Evolutionary conservation across 345 rosid species (phyloP).

Genomic region (Ricinus communis): DNA sequence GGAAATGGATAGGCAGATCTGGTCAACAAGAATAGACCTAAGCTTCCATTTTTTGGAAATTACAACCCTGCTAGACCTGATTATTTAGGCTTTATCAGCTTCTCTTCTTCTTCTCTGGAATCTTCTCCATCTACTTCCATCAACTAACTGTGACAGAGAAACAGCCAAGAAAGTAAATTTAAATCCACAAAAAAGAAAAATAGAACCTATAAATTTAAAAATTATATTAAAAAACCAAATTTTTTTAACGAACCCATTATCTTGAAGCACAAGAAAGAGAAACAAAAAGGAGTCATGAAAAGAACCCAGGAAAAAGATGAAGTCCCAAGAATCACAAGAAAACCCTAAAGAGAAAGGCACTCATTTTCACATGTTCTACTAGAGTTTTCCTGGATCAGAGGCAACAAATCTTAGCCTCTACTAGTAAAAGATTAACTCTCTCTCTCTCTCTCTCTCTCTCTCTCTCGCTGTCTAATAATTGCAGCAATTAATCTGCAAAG

Average conservation of each 20-base stretch:
- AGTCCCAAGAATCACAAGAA: conserved; percentile 52
- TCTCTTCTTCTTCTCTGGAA: conserved; percentile 35
- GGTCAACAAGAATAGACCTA: conserved; percentile 43
- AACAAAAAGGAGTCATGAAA: conserved; percentile 43
- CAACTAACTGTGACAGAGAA: conserved; percentile 33
- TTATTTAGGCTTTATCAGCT: conserved; percentile 19
- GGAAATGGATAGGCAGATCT: conserved; percentile 41
- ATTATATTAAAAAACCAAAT: conserved; percentile 19
- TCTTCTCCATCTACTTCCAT: conserved; percentile 45
- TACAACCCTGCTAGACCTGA: conserved; percentile 18
- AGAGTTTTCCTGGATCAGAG: conserved; percentile 62
- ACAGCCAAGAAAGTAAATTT: conserved; percentile 22
- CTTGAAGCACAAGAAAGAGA: conserved; percentile 32
- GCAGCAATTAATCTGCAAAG: conserved; percentile 14
- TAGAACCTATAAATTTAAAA: not conserved
- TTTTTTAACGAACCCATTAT: conserved; percentile 28
- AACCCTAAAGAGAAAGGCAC: conserved; percentile 37
- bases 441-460: conserved; percentile 25
- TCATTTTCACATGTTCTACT: conserved; percentile 33
- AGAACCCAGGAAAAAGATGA: conserved; percentile 46
- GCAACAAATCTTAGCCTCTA: conserved; percentile 57
- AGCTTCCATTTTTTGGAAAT: conserved; percentile 40
- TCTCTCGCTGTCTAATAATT: conserved; percentile 30
- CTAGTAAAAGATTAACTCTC: conserved; percentile 24
- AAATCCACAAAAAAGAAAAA: conserved; percentile 29